Conservation (phyloP, 257 asterid species). For the Penstemon newberryi region DNA sequence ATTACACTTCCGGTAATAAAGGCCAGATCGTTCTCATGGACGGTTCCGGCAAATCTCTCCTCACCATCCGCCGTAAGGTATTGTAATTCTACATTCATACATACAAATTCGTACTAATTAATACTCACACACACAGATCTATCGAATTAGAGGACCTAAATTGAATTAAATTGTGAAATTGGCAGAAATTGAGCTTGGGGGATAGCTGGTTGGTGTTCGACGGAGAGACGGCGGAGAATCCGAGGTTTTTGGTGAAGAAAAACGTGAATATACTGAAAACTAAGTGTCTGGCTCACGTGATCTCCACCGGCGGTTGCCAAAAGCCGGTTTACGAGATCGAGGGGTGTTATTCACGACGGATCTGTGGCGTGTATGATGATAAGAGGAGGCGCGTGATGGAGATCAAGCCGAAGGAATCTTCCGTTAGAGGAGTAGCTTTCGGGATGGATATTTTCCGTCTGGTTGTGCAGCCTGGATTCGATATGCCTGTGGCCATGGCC, state of each 20-base stretch:
- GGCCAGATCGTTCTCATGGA: constrained; percentile 65
- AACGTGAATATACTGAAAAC: constrained; percentile 37
- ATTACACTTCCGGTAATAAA: constrained; percentile 46
- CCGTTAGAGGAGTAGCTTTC: constrained; percentile 48
- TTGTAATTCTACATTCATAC: neutral
- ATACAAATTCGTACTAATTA: no score
- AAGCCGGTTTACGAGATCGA: constrained; percentile 42
- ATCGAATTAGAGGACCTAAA: neutral
- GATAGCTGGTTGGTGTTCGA: constrained; percentile 65
- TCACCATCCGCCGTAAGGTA: constrained; percentile 82
- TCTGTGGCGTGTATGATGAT: constrained; percentile 55
- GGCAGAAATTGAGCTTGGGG: constrained; percentile 57
- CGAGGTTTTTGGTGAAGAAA: constrained; percentile 48
- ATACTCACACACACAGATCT: no score
- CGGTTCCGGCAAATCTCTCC: constrained; percentile 56
- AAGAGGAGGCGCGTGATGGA: constrained; percentile 56
- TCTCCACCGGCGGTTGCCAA: neutral
- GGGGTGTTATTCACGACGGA: constrained; percentile 55
- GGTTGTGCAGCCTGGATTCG: constrained; percentile 49
- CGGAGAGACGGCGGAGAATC: constrained; percentile 49
- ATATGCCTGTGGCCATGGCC: constrained; percentile 56
- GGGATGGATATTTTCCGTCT: constrained; percentile 67
- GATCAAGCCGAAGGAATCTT: constrained; percentile 65
- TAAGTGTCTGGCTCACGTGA: constrained; percentile 48
- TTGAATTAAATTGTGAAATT: neutral